Percentiles rank a stretch among this genome's conserved stretches.
phyloP scores from a whole-genome alignment of 1,284 basidiomycete genomes.

The Ganoderma resinaceum region DNA sequence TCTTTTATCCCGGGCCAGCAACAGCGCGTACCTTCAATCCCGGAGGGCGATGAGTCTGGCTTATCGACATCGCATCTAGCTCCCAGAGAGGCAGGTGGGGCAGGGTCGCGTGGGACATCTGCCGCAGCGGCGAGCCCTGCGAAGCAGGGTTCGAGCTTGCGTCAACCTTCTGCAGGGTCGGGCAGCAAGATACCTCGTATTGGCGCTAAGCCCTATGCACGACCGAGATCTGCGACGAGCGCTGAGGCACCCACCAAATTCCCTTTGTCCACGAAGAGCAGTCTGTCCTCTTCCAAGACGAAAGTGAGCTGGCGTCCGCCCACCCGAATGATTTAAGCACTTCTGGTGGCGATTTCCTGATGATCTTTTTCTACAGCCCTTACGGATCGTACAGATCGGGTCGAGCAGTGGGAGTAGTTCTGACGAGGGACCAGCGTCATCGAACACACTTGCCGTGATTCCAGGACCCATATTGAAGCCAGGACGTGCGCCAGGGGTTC shows the following conservation, averaged over 20 bases:
- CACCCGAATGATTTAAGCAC: not conserved
- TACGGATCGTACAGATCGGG: constrained; percentile 29
- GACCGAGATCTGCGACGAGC: constrained; percentile 21
- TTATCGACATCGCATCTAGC: constrained; percentile 4
- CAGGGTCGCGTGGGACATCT: not conserved
- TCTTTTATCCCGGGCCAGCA: constrained; percentile 27
- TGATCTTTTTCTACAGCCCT: constrained; percentile 13
- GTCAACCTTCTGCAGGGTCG: constrained; percentile 55
- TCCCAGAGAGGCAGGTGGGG: not conserved
- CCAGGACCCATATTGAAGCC: constrained; percentile 10
- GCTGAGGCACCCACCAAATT: constrained; percentile 17
- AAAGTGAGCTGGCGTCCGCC: not conserved
- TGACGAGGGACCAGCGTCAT: constrained; percentile 33
- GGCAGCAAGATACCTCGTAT: constrained; percentile 74
- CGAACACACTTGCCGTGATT: constrained; percentile 12
- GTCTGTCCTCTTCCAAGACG: not conserved
- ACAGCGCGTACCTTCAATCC: constrained; percentile 32
- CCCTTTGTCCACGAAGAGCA: constrained; percentile 16
- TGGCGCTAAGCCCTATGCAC: constrained; percentile 68
- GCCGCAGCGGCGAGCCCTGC: constrained; percentile 25
- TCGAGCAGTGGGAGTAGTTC: constrained; percentile 37
- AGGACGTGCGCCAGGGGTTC: constrained; percentile 24
- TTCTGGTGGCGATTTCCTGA: not conserved
- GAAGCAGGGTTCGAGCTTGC: constrained; percentile 51
- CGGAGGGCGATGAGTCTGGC: constrained; percentile 37